Percentiles rank a stretch among this genome's conserved stretches.
phyloP scores from a whole-genome alignment of 2,329 filamentous ascomycete genomes.

The Bipolaris gigantea region DNA sequence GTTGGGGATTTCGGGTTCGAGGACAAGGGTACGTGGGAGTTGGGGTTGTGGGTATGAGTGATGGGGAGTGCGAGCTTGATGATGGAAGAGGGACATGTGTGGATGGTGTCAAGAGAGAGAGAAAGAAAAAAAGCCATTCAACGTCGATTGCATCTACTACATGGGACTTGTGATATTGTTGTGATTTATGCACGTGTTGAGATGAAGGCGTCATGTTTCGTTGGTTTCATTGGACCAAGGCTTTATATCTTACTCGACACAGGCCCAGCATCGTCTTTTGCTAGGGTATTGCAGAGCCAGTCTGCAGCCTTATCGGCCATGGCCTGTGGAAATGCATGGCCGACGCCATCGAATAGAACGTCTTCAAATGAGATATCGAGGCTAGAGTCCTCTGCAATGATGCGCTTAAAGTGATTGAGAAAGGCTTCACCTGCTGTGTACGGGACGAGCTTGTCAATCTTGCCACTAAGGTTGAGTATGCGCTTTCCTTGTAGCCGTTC shows the following conservation, averaged over 20 bases:
- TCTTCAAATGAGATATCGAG: constrained; percentile 63
- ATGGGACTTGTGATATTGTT: neutral
- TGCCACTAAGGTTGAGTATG: constrained; percentile 54
- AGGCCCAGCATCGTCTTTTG: constrained; percentile 7
- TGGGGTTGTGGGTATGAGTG: too few relatives aligned
- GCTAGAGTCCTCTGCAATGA: constrained; percentile 56
- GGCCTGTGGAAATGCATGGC: constrained; percentile 67
- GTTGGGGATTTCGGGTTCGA: too few relatives aligned
- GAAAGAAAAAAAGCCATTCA: too few relatives aligned
- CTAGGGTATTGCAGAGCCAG: constrained; percentile 59
- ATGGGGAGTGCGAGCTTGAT: too few relatives aligned
- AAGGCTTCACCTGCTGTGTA: constrained; percentile 64
- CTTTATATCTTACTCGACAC: constrained; percentile 33
- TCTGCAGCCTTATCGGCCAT: constrained; percentile 69
- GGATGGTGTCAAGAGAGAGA: neutral
- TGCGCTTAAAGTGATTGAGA: constrained; percentile 60
- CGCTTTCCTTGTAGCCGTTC: constrained; percentile 51
- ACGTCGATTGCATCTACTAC: neutral
- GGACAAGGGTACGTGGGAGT: too few relatives aligned
- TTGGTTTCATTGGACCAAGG: neutral
- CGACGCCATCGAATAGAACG: constrained; percentile 67
- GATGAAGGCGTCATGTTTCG: neutral
- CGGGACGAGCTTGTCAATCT: constrained; percentile 74
- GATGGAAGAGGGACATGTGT: fast-evolving
- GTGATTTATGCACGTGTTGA: neutral